These are phyloP conservation scores for Carex kokanica DNA, from an alignment of 176 grass and related monocot genomes.

Conservation along the genomic window DNA sequence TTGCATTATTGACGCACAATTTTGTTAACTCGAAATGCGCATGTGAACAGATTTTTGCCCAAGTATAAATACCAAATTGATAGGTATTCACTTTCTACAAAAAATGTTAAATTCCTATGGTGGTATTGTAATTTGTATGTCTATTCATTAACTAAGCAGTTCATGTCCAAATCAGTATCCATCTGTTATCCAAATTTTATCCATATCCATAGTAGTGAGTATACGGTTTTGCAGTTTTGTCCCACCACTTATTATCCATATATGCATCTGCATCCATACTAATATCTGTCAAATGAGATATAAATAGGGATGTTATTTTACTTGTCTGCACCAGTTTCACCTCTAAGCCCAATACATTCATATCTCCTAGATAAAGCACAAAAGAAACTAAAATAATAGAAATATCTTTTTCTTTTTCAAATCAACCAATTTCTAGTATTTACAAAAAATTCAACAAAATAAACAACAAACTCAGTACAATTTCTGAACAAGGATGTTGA, in stretches of 20 bases:
- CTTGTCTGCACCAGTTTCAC: neutral
- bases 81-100: neutral
- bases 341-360: neutral
- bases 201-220: neutral
- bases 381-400: neutral
- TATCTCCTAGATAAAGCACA: neutral
- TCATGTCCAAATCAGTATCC: constrained; percentile 2
- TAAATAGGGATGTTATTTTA: neutral
- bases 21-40: neutral
- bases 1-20: neutral
- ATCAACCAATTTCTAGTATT: neutral
- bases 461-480: neutral
- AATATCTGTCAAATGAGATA: neutral
- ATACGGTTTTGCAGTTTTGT: neutral
- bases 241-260: neutral
- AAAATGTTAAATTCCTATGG: neutral
- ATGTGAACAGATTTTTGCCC: neutral
- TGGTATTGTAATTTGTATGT: neutral
- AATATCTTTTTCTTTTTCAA: neutral
- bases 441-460: neutral
- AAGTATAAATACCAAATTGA: neutral
- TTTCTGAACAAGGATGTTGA: neutral
- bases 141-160: neutral
- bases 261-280: neutral
- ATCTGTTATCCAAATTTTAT: neutral